These are phyloP conservation scores for Tuber magnatum DNA, from an alignment of 495 filamentous ascomycete species.

Conservation along the genomic window DNA sequence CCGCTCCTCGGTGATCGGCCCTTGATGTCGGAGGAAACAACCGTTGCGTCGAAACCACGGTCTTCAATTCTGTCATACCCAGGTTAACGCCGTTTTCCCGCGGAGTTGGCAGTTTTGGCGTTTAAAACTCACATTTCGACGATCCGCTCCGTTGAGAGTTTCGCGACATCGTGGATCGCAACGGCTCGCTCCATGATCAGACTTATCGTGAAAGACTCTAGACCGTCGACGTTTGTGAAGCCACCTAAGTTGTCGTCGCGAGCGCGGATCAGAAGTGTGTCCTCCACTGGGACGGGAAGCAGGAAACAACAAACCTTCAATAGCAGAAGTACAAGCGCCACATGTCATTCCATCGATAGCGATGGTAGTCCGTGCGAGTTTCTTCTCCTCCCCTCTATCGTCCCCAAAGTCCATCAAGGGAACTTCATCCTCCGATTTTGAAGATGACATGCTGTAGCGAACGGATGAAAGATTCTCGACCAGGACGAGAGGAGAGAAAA, in stretches of 20 bases:
- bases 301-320: conserved; percentile 66
- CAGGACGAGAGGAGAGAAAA: neutral
- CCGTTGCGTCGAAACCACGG: conserved; percentile 84
- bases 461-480: neutral
- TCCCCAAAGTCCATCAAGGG: conserved; percentile 24
- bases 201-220: conserved; percentile 78
- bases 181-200: conserved; percentile 89
- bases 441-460: neutral
- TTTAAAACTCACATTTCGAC: conserved; percentile 52
- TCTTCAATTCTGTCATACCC: conserved; percentile 61
- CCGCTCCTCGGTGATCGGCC: conserved; percentile 46
- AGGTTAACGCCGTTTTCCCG: neutral
- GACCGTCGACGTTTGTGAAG: conserved; percentile 71
- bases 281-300: neutral
- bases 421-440: conserved; percentile 4
- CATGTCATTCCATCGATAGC: conserved; percentile 97
- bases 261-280: conserved; percentile 2
- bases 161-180: conserved; percentile 73
- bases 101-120: neutral
- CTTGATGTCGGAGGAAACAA: conserved; percentile 68
- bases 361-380: conserved; percentile 65
- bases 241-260: conserved; percentile 44
- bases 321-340: conserved; percentile 83
- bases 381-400: conserved; percentile 5
- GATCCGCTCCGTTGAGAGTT: conserved; percentile 63